Conservation (phyloP, 2,329 filamentous ascomycete species). For the Hypoxylon sp. region DNA sequence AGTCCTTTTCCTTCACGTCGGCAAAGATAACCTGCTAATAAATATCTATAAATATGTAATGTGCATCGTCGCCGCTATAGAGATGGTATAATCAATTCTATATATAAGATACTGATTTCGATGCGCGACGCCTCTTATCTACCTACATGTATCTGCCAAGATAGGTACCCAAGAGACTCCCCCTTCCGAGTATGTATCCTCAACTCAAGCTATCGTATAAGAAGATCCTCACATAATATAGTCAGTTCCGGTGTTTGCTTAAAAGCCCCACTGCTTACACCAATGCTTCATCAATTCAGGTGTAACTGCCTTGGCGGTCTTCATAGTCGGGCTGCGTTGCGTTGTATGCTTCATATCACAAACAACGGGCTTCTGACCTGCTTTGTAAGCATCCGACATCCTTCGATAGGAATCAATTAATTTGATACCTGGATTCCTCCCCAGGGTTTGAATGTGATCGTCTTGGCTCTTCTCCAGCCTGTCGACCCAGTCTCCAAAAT, state of each 20-base stretch:
- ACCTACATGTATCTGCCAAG: too few relatives aligned
- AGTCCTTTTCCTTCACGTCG: too few relatives aligned
- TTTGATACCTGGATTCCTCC: slow-evolving; percentile 66
- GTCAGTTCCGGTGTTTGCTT: neutral
- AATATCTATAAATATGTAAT: too few relatives aligned
- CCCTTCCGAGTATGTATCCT: neutral
- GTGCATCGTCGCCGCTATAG: too few relatives aligned
- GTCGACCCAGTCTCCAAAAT: slow-evolving; percentile 63
- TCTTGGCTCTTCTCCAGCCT: slow-evolving; percentile 61
- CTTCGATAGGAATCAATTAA: slow-evolving; percentile 65
- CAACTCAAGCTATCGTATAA: neutral
- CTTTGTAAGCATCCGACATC: slow-evolving; percentile 48
- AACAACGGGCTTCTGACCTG: slow-evolving; percentile 51
- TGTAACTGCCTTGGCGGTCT: slow-evolving; percentile 59
- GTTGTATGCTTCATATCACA: slow-evolving; percentile 61
- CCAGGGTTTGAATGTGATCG: slow-evolving; percentile 56
- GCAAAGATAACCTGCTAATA: too few relatives aligned
- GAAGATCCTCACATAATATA: neutral
- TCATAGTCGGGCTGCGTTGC: slow-evolving; percentile 61
- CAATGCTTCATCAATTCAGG: slow-evolving; percentile 63
- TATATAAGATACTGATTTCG: too few relatives aligned
- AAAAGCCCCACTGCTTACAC: slow-evolving; percentile 63
- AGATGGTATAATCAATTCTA: too few relatives aligned
- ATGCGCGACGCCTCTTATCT: too few relatives aligned
- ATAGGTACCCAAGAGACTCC: too few relatives aligned